Conservation (phyloP, 257 asterid genomes). For the Prunella vulgaris region DNA sequence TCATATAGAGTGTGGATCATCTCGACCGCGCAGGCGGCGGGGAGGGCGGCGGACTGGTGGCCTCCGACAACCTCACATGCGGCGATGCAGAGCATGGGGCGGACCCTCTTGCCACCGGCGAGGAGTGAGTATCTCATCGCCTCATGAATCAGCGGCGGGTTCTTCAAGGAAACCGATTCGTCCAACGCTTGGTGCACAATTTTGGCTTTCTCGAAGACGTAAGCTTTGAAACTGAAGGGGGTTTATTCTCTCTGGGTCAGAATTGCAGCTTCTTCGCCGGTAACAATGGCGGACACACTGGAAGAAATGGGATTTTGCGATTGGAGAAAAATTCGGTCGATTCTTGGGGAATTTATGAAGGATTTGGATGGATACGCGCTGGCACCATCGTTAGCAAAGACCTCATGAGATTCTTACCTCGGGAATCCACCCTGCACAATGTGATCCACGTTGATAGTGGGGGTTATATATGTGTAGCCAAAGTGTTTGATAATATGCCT, state of each 20-base stretch:
- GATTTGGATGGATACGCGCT: constrained; percentile 12
- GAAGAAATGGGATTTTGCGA: background rate
- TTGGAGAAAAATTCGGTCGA: constrained; percentile 11
- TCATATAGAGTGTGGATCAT: constrained; percentile 84
- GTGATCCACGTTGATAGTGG: too few relatives aligned
- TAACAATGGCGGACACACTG: constrained; percentile 23
- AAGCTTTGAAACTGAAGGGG: constrained; percentile 40
- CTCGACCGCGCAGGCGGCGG: constrained; percentile 84
- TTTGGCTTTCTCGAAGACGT: constrained; percentile 47
- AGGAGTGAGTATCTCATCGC: constrained; percentile 71
- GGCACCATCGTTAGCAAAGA: constrained; percentile 22
- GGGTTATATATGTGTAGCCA: background rate
- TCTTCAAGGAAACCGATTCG: constrained; percentile 43
- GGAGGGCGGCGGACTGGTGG: constrained; percentile 41
- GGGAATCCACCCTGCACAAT: constrained; percentile 37
- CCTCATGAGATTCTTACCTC: constrained; percentile 32
- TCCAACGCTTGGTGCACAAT: constrained; percentile 49
- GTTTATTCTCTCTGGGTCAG: constrained; percentile 11
- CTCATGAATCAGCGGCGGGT: constrained; percentile 57
- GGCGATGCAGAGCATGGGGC: constrained; percentile 75
- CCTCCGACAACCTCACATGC: constrained; percentile 81
- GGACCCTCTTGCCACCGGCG: constrained; percentile 71
- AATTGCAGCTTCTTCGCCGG: constrained; percentile 28
- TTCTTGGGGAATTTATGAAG: background rate
- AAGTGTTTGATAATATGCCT: background rate